Conservation (phyloP, 768 basidiomycete genomes). For the Naganishia vishniacii region DNA sequence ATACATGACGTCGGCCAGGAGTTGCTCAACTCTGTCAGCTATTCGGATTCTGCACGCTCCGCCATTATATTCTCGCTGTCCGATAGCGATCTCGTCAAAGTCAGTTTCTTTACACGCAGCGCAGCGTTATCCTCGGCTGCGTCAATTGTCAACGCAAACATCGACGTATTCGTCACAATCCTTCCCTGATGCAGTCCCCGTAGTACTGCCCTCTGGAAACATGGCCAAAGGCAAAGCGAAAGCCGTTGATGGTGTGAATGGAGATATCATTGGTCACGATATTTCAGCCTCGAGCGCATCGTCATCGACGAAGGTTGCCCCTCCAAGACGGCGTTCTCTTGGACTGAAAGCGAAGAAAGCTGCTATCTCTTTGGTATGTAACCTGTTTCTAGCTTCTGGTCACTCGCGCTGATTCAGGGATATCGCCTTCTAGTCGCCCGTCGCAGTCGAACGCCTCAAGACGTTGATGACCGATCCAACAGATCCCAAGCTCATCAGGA, state of each 20-base stretch:
- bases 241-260: conserved; percentile 5
- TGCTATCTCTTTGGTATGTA: conserved; percentile 49
- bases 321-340: conserved; percentile 24
- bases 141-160: conserved; percentile 10
- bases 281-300: conserved; percentile 1
- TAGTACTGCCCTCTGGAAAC: conserved; percentile 3
- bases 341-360: conserved; percentile 45
- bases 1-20: background rate
- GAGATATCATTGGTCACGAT: conserved; percentile 15
- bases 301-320: conserved; percentile 13
- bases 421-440: conserved; percentile 82
- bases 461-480: conserved; percentile 68
- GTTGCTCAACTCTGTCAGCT: background rate
- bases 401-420: no score
- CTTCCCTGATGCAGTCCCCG: conserved; percentile 12
- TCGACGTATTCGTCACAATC: background rate
- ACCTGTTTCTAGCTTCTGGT: no score
- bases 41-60: background rate
- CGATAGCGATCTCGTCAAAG: background rate
- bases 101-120: background rate
- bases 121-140: conserved; percentile 10
- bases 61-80: background rate
- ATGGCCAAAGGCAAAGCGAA: conserved; percentile 32
- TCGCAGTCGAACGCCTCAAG: conserved; percentile 66
- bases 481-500: conserved; percentile 77